Evolutionary conservation across 441 rosid species (phyloP), one percentile per base, ranked within the genome.

Genomic region (Dalechampia spathulata): DNA sequence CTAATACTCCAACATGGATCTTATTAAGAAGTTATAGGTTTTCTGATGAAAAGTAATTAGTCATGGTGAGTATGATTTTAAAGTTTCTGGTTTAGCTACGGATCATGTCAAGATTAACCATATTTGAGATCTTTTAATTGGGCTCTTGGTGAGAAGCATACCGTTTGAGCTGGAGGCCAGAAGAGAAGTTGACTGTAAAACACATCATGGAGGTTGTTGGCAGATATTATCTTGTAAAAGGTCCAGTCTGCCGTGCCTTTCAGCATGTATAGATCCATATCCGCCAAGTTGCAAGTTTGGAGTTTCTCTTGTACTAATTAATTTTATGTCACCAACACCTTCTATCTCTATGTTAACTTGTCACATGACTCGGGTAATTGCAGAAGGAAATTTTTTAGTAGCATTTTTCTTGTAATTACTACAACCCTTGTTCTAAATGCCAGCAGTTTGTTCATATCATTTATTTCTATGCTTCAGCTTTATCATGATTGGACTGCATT

Each of bases 251-350:
- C 8, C 39, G 7, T 43, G 57, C 22, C 43, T 52, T 6, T 42
- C 38, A 44, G 46, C 21, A 22, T 67, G 70, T 67, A 70, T 50
- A 58, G 60, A 58, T 42, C 41, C 11, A 58, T 56, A 45, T 55
- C 61, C 15, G 50, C 56, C 22, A 54, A 46, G 55, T 28, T 58
- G 38, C 22, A 39, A 60, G 26, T 49, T 44, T 21, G 38, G 36
- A 51, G 55, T 39, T 23, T 46, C 46, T 56, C 58, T 28, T 63
- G 67, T 66, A 72, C 57, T 61, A 25, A 17, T 63, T 67, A 47
- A 66, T 72, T 66, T 49, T 55, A 52, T 20, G 69, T 67, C 26
- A 65, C 55, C 69, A 39, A 65, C 55, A 26, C 11, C 58, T 15
- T 22, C 13, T 36, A 26, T 55, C 23, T 30, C 28, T 30, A 48